phyloP scores from a whole-genome alignment of 2,329 filamentous ascomycete species.

The Lasiodiplodia theobromae region DNA sequence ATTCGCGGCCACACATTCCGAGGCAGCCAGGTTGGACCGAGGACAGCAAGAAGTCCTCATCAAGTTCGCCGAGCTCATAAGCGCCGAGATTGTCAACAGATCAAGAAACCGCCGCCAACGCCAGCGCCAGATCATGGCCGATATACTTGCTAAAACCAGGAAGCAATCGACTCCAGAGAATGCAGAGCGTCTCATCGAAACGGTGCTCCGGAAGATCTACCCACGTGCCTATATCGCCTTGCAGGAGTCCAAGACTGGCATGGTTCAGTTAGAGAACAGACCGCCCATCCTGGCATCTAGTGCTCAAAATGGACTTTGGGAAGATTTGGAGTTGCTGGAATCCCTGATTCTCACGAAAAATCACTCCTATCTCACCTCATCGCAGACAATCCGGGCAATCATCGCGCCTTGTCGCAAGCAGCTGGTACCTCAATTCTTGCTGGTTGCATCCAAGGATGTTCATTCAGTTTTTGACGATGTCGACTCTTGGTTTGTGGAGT shows the following conservation, averaged over 20 bases:
- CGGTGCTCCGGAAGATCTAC: constrained; percentile 44
- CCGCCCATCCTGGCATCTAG: constrained; percentile 39
- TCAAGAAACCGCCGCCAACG: constrained; percentile 48
- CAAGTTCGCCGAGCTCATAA: constrained; percentile 49
- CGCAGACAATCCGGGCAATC: constrained; percentile 48
- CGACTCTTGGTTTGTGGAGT: constrained; percentile 55
- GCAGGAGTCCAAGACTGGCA: constrained; percentile 35
- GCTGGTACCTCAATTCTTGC: constrained; percentile 43
- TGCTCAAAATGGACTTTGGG: constrained; percentile 53
- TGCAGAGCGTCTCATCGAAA: constrained; percentile 38
- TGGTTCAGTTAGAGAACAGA: constrained; percentile 39
- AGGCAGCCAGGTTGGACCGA: constrained; percentile 40
- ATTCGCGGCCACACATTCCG: constrained; percentile 52
- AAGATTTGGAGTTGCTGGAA: constrained; percentile 52
- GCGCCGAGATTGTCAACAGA: constrained; percentile 51
- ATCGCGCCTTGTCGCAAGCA: constrained; percentile 46
- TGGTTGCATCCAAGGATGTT: constrained; percentile 52
- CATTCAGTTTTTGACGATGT: constrained; percentile 56
- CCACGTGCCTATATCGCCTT: constrained; percentile 43
- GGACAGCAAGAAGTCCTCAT: constrained; percentile 43
- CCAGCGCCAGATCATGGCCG: constrained; percentile 49
- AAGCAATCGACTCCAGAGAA: constrained; percentile 34
- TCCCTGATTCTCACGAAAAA: constrained; percentile 48
- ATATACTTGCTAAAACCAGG: constrained; percentile 38
- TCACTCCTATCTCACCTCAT: constrained; percentile 39